phyloP scores from a whole-genome alignment of 805 yeast species.

The Cyberlindnera suaveolens region DNA sequence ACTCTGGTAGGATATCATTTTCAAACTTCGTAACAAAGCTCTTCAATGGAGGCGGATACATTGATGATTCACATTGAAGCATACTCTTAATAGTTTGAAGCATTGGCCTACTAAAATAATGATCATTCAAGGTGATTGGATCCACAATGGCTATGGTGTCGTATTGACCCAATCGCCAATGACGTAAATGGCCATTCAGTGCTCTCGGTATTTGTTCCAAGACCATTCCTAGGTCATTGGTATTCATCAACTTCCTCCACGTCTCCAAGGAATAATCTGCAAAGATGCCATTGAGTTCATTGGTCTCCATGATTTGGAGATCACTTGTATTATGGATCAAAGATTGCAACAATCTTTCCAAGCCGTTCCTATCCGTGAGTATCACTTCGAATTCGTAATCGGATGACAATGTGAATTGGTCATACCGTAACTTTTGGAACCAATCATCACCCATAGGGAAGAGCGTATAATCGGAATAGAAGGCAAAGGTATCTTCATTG shows the following conservation, averaged over 20 bases:
- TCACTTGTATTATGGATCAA: conserved; percentile 6
- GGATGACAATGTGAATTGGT: conserved; percentile 3
- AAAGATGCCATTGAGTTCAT: conserved; percentile 7
- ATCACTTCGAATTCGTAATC: conserved; percentile 15
- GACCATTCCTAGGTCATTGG: conserved; percentile 10
- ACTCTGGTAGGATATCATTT: conserved; percentile 4
- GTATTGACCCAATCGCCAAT: conserved; percentile 5
- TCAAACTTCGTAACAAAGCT: conserved; percentile 5
- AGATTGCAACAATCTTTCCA: conserved; percentile 7
- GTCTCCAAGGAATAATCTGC: conserved; percentile 14
- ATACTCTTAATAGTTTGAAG: conserved; percentile 7
- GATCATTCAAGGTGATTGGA: conserved; percentile 13
- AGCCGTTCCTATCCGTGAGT: conserved; percentile 2
- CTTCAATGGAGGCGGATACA: conserved; percentile 13
- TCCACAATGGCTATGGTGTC: conserved; percentile 13
- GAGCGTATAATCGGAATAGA: conserved; percentile 13
- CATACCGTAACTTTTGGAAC: not conserved
- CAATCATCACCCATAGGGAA: conserved; percentile 6
- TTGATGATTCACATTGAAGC: conserved; percentile 7
- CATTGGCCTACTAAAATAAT: conserved; percentile 9
- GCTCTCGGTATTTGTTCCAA: conserved; percentile 9
- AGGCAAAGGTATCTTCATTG: conserved; percentile 1
- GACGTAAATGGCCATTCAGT: conserved; percentile 10
- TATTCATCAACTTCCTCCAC: conserved; percentile 10
- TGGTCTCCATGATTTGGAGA: conserved; percentile 8